These are phyloP conservation scores for Quercus gilva DNA, from an alignment of 306 rosid genomes.

Conservation along the genomic window DNA sequence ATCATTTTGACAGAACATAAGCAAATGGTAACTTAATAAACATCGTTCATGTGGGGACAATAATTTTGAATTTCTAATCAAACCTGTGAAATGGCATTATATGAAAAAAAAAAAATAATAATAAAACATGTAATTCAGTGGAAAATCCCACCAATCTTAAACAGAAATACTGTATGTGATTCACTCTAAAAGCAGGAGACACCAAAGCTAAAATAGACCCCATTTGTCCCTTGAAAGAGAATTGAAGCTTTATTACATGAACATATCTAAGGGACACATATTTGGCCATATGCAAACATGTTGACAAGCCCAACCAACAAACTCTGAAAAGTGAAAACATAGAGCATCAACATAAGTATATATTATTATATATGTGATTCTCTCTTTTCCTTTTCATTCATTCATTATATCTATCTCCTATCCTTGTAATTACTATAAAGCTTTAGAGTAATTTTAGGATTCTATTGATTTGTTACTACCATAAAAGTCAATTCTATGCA, in stretches of 20 bases:
- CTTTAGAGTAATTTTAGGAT: too few species aligned
- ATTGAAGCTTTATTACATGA: too few species aligned
- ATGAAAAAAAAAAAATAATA: not conserved
- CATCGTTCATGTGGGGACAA: not conserved
- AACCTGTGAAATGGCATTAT: not conserved
- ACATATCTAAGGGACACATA: not conserved
- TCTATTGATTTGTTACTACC: too few species aligned
- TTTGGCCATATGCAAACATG: not conserved
- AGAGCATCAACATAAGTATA: not conserved
- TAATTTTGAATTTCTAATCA: not conserved
- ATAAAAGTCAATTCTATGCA: too few species aligned
- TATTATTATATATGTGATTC: not conserved
- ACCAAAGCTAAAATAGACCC: not conserved
- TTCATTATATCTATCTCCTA: not conserved
- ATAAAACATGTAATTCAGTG: conserved; percentile 4
- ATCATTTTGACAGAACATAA: not conserved
- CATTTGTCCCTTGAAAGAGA: not conserved
- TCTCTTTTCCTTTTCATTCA: not conserved
- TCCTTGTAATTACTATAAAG: too few species aligned
- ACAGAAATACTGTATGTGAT: not conserved
- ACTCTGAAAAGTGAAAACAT: not conserved
- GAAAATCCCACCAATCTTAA: conserved; percentile 8
- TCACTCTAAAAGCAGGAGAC: not conserved
- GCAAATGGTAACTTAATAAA: not conserved
- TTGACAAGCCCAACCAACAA: not conserved